Evolutionary conservation across 2,329 filamentous ascomycete genomes (phyloP).

Genomic region (Aspergillus sojae): DNA sequence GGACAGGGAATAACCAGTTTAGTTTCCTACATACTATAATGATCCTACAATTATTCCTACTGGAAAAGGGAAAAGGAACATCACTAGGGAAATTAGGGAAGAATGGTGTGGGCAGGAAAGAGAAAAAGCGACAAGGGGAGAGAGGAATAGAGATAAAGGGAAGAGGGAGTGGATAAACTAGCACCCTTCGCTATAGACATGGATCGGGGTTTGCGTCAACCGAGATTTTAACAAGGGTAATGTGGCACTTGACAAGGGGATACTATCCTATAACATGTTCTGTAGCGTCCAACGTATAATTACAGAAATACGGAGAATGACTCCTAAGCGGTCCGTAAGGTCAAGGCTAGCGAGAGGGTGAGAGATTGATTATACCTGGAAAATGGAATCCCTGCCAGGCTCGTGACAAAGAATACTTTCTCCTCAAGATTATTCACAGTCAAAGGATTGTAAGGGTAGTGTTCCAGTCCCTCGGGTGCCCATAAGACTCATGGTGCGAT

Average conservation of each 20-base stretch:
- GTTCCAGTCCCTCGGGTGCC: background rate
- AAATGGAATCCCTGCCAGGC: background rate
- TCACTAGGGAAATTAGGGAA: background rate
- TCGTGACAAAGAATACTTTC: background rate
- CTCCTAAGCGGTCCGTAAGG: background rate
- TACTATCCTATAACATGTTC: background rate
- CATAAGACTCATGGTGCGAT: background rate
- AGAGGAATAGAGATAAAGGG: no score
- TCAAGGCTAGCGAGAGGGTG: background rate
- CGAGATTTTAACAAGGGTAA: background rate
- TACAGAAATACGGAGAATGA: background rate
- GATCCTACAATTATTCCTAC: background rate
- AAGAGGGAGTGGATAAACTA: background rate
- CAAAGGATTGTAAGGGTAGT: background rate
- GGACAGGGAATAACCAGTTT: background rate
- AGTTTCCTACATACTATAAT: background rate
- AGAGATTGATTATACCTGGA: background rate
- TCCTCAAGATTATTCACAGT: background rate
- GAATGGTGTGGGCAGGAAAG: background rate
- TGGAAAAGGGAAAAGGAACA: background rate
- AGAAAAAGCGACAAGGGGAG: background rate
- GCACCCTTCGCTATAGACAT: background rate
- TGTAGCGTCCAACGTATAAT: background rate
- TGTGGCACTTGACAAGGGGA: background rate
- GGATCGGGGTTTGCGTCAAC: background rate